Conservation (phyloP, 768 basidiomycete species). For the Butyriboletus loyo region DNA sequence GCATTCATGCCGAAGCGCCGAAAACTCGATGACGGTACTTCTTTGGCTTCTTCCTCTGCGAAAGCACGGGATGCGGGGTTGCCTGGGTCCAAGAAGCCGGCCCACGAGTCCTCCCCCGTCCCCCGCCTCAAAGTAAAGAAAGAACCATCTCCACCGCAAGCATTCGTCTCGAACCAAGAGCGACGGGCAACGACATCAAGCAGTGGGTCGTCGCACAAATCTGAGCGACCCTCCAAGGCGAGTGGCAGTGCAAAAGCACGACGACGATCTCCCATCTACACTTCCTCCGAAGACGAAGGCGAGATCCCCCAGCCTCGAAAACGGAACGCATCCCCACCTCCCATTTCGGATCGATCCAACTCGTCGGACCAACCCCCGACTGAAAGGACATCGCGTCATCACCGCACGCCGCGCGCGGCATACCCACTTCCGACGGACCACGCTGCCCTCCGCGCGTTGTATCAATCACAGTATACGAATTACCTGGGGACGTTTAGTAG, state of each 20-base stretch:
- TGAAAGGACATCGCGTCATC: constrained; percentile 18
- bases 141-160: constrained; percentile 30
- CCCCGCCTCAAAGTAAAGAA: constrained; percentile 37
- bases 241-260: constrained; percentile 35
- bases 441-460: constrained; percentile 49
- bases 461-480: constrained; percentile 48
- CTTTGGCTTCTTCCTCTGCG: constrained; percentile 11
- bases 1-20: constrained; percentile 37
- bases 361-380: constrained; percentile 17
- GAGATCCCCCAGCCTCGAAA: constrained; percentile 34
- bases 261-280: constrained; percentile 60
- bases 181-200: constrained; percentile 5
- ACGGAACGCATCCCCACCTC: constrained; percentile 27
- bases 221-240: constrained; percentile 20
- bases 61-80: constrained; percentile 27
- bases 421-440: constrained; percentile 45
- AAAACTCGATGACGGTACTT: constrained; percentile 38
- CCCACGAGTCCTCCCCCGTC: constrained; percentile 20
- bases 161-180: constrained; percentile 12
- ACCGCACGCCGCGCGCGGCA: constrained; percentile 31
- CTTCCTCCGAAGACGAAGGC: constrained; percentile 63
- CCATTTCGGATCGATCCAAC: constrained; percentile 22
- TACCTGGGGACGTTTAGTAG: constrained; percentile 49
- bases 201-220: constrained; percentile 8
- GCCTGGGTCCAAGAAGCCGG: constrained; percentile 35